These are phyloP conservation scores for Naganishia liquefaciens DNA, from an alignment of 1,284 basidiomycete genomes.

Conservation along the genomic window DNA sequence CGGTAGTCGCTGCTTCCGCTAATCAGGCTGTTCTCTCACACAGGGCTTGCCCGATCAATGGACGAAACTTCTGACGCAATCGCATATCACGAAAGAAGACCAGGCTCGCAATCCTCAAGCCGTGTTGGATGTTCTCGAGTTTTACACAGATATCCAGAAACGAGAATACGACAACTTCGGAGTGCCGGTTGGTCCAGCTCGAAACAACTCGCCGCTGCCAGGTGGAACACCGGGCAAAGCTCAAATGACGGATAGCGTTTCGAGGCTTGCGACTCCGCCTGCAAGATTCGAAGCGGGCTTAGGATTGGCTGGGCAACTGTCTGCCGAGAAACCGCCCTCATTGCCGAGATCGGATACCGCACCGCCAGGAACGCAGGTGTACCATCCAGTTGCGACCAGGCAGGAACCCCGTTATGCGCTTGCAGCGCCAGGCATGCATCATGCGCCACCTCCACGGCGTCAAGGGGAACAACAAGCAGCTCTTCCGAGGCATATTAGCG, in stretches of 20 bases:
- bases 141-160: constrained; percentile 96
- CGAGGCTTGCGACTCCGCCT: constrained; percentile 39
- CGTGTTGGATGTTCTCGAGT: constrained; percentile 94
- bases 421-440: background rate
- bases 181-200: constrained; percentile 17
- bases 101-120: constrained; percentile 96
- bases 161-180: constrained; percentile 65
- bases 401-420: constrained; percentile 30
- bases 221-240: constrained; percentile 19
- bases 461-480: constrained; percentile 12
- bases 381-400: constrained; percentile 28
- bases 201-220: constrained; percentile 3
- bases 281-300: constrained; percentile 82
- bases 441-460: background rate
- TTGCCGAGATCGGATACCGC: constrained; percentile 30
- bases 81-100: constrained; percentile 95
- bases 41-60: constrained; percentile 96
- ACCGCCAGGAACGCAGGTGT: constrained; percentile 33
- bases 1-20: background rate
- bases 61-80: constrained; percentile 91
- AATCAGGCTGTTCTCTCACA: background rate
- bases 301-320: constrained; percentile 67
- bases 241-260: constrained; percentile 15
- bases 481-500: constrained; percentile 4
- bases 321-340: constrained; percentile 13